Evolutionary conservation across 164 flowering plant species (phyloP).

Genomic region (Macadamia integrifolia): DNA sequence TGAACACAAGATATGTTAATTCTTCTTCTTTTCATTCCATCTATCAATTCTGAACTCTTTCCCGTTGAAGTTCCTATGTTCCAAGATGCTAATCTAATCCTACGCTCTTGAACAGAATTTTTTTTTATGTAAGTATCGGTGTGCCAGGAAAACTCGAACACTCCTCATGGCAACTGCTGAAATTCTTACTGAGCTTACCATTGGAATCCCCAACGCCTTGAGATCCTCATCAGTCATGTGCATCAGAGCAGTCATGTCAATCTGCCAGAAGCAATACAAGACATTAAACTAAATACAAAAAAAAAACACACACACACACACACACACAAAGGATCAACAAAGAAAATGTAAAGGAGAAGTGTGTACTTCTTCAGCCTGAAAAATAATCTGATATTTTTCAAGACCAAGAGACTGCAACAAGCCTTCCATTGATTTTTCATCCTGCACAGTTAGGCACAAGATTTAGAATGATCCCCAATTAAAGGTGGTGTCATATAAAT

Average conservation of each 20-base stretch:
- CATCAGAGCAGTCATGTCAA: slow-evolving; percentile 84
- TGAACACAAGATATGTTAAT: too few species aligned
- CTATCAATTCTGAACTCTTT: too few species aligned
- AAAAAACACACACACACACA: too few species aligned
- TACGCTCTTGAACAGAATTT: too few species aligned
- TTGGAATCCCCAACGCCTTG: slow-evolving; percentile 86
- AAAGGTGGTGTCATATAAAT: too few species aligned
- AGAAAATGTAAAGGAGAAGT: neutral
- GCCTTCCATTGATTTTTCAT: slow-evolving; percentile 54
- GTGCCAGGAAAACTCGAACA: too few species aligned
- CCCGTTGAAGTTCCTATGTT: too few species aligned
- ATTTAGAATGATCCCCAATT: slow-evolving; percentile 1
- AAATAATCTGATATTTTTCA: slow-evolving; percentile 71
- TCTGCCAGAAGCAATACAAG: slow-evolving; percentile 16
- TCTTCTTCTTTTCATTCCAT: too few species aligned
- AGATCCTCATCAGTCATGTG: slow-evolving; percentile 94
- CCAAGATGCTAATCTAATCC: too few species aligned
- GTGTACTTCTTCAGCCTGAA: slow-evolving; percentile 92
- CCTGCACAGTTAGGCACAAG: slow-evolving; percentile 35
- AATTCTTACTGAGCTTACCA: slow-evolving; percentile 42
- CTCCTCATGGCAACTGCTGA: neutral
- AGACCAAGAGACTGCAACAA: slow-evolving; percentile 83
- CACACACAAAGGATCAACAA: neutral
- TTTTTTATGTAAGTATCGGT: too few species aligned
- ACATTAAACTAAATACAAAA: slow-evolving; percentile 9